Base-by-base conservation (phyloP, 164 flowering plant species). In the Saururus chinensis region DNA sequence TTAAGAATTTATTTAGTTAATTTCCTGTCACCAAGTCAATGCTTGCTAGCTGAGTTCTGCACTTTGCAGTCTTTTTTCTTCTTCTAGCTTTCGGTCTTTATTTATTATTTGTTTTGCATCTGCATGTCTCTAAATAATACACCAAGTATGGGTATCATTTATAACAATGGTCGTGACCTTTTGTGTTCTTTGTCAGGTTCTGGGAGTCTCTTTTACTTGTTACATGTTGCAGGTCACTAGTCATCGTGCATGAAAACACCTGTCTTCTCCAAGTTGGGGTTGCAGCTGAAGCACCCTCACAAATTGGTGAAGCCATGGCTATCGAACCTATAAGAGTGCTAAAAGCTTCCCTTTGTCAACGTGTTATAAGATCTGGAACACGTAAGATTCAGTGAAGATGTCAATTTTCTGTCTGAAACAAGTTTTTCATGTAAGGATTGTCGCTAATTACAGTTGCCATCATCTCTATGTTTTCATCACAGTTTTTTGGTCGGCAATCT, bases 221-320 rank as follows among this genome's bases (percentile, higher is more conserved):
- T 54, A 93, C 97, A 51, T 93, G 99, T 81, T 87, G 96, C 74
- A 74, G 82, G 61, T 93, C 96, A 58, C 65, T 90, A 23, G 83
- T 93, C 69, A 64, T 93, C 61, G 80, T 87, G 52, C 83, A 90
- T 67, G 77, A 81, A 42, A 59, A 75, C 40, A 57, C 6, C 51
- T 85, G 95, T 68, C 71, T 90, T 60, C 74, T 90, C 62, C 97
- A 93, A 77, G 74, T 80, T 68, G 99, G 99, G 40, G 59, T 79
- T 70, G 95, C 92, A 52, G 89, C 90, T 60, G 75, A 71, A 68
- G 80, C 82, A 63, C 62, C 78, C 11, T 45, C 62, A 48, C 67
- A 59, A 51, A 73, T 56, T 51, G 84, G 76, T 35, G 77, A 77
- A 61, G 70, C 86, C 7, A 65, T 80, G 65, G 59, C 48, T 65